Evolutionary conservation across 176 grass and related monocot genomes (phyloP).

Genomic region (Aegilops speltoides): DNA sequence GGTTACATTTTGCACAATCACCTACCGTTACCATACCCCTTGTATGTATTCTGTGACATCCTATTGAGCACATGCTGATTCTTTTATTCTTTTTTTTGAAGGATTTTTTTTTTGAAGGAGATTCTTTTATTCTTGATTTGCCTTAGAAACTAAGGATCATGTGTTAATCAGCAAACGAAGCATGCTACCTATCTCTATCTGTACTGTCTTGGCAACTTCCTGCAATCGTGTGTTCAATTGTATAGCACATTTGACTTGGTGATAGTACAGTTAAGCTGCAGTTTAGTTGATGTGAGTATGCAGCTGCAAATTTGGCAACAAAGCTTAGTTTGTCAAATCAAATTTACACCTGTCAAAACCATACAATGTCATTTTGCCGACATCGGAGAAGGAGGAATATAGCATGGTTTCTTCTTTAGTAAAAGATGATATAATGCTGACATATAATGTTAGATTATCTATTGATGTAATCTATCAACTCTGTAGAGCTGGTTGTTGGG

Average conservation of each 20-base stretch:
- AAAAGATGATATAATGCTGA: constrained; percentile 3
- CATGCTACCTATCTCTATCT: constrained; percentile 23
- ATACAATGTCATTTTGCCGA: neutral
- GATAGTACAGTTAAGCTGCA: neutral
- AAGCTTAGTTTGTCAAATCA: constrained; percentile 9
- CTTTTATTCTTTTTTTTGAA: constrained; percentile 39
- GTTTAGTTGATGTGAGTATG: neutral
- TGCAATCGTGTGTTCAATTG: neutral
- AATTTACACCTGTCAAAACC: neutral
- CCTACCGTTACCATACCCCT: constrained; percentile 7
- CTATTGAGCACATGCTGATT: constrained; percentile 30
- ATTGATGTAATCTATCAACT: constrained; percentile 34
- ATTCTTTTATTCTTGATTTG: constrained; percentile 43
- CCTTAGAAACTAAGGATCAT: constrained; percentile 44
- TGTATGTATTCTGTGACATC: constrained; percentile 3
- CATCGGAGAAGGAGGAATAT: neutral
- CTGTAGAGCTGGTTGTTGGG: constrained; percentile 31
- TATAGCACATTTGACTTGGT: neutral
- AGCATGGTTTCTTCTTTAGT: neutral
- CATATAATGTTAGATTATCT: constrained; percentile 24
- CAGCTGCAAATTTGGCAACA: neutral
- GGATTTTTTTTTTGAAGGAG: no score
- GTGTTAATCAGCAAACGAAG: constrained; percentile 19
- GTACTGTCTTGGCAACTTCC: neutral
- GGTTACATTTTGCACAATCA: constrained; percentile 7